Evolutionary conservation across 129 eudicot genomes (phyloP).

Genomic region (Escallonia rubra): DNA sequence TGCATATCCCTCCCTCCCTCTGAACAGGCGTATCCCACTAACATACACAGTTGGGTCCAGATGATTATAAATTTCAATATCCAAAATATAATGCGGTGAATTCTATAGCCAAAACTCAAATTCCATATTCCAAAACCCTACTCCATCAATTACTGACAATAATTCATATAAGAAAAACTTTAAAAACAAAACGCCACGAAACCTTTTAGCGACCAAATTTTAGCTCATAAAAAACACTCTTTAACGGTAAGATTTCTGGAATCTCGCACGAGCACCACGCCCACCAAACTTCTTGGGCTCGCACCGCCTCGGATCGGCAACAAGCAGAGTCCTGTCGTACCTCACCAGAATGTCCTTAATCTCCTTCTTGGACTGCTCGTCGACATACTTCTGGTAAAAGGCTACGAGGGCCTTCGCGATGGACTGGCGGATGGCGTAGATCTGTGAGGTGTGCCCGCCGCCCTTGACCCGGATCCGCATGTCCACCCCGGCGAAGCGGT

Average conservation of each 20-base stretch:
- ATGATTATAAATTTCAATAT: too few species aligned
- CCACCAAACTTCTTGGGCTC: slow-evolving; percentile 69
- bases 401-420: slow-evolving; percentile 47
- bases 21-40: too few species aligned
- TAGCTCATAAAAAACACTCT: background rate
- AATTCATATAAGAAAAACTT: too few species aligned
- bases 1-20: too few species aligned
- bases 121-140: background rate
- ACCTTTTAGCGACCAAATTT: background rate
- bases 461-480: slow-evolving; percentile 52
- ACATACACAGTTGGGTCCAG: too few species aligned
- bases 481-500: slow-evolving; percentile 43
- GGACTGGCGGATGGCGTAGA: slow-evolving; percentile 48
- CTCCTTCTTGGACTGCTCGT: slow-evolving; percentile 49
- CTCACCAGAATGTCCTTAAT: slow-evolving; percentile 46
- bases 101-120: background rate
- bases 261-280: slow-evolving; percentile 55
- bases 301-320: slow-evolving; percentile 54
- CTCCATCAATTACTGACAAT: background rate
- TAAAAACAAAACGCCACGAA: background rate
- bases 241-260: slow-evolving; percentile 60
- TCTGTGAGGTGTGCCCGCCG: slow-evolving; percentile 52
- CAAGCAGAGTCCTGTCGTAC: slow-evolving; percentile 46
- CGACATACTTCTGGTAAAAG: slow-evolving; percentile 44
- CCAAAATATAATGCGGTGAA: too few species aligned